Base-by-base conservation (phyloP, 2,329 filamentous ascomycete genomes). In the Coniochaeta pulveracea region DNA sequence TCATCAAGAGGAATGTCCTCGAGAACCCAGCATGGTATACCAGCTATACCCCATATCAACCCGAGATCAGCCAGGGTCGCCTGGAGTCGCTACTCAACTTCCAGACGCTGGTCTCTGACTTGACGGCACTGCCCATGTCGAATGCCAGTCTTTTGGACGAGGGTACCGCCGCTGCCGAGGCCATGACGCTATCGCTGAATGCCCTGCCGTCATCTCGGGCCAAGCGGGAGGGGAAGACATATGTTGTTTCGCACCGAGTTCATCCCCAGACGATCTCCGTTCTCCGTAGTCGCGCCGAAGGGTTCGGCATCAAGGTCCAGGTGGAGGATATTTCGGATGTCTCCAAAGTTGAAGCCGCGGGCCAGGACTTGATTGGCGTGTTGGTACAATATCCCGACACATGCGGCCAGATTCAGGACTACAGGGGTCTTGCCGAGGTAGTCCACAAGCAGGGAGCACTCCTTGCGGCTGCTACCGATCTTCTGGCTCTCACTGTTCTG, bases 21-120 rank as follows among this genome's bases (percentile, higher is more conserved):
- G 86, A 96, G 66, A 89, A 82, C 54, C 89, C 89, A 5, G 86
- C 80, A 8, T 96, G 89, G 89, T 96, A 96, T 57, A 96, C 89
- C 25, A 94, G 86, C 61, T 95, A 96, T 57, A 95, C 89, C 0
- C 89, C 89, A 11, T 96, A 95, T 59, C 89, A 96, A 62, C 82
- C 89, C 3, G 89, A 96, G 61, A 94, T 96, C 63, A 94, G 86
- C 55, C 89, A 96, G 61, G 89, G 89, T 22, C 78, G 89, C 35
- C 61, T 96, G 40, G 85, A 95, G 66, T 93, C 85, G 5, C 64
- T 96, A 34, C 66, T 96, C 41, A 96, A 96, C 66, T 96, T 86
- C 63, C 89, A 96, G 65, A 96, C 89, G 12, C 69, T 96, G 64
- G 80, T 93, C 7, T 77, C 79, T 3, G 89, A 95, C 52, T 64